Evolutionary conservation across 2,329 filamentous ascomycete species (phyloP).

Genomic region (Aspergillus sp.): DNA sequence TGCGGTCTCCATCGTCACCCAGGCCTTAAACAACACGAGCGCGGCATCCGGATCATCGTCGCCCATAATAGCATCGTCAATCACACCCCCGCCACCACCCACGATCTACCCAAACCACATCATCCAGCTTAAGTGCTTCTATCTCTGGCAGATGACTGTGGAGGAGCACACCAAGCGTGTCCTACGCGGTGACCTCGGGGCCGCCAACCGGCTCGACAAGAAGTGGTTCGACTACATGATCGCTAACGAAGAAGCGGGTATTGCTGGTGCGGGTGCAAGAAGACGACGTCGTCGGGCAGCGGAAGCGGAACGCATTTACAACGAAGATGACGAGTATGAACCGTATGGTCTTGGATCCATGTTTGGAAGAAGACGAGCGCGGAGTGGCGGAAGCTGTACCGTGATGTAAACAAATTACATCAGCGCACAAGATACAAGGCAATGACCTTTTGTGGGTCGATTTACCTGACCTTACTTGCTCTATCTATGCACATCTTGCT

Average conservation of each 20-base stretch:
- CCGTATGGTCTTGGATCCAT: constrained; percentile 36
- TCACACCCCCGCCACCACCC: constrained; percentile 25
- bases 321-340: constrained; percentile 73
- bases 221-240: constrained; percentile 97
- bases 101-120: constrained; percentile 68
- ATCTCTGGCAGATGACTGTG: constrained; percentile 91
- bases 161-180: constrained; percentile 91
- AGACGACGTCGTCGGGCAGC: constrained; percentile 73
- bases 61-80: constrained; percentile 24
- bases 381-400: constrained; percentile 59
- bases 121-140: constrained; percentile 88
- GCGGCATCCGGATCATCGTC: constrained; percentile 11
- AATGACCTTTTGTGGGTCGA: too few relatives aligned
- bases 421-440: background rate
- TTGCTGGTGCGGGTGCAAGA: constrained; percentile 58
- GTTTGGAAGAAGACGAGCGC: constrained; percentile 58
- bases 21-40: constrained; percentile 21
- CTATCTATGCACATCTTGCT: background rate
- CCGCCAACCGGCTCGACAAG: constrained; percentile 76
- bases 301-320: constrained; percentile 77
- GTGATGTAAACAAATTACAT: constrained; percentile 57
- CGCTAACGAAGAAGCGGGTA: constrained; percentile 78
- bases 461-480: too few relatives aligned
- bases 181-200: constrained; percentile 69
- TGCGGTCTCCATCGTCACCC: constrained; percentile 35